These are phyloP conservation scores for Silene noctiflora DNA, from an alignment of 179 eudicot genomes.

Conservation along the genomic window DNA sequence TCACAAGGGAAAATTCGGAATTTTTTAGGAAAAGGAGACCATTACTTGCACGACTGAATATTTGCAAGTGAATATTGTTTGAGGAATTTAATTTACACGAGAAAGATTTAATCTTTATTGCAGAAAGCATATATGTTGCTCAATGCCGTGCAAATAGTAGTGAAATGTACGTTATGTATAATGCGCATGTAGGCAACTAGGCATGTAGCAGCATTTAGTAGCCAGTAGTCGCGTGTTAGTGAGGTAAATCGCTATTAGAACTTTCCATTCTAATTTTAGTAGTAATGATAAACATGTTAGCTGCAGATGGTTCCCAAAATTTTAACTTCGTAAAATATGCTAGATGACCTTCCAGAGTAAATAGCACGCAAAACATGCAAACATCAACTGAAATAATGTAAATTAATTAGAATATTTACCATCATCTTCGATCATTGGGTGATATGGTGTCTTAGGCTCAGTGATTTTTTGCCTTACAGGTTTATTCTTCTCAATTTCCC, in stretches of 20 bases:
- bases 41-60: background rate
- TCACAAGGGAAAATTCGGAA: background rate
- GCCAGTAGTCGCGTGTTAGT: background rate
- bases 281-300: background rate
- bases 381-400: background rate
- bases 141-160: background rate
- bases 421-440: conserved; percentile 77
- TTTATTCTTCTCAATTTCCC: conserved; percentile 85
- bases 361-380: conserved; percentile 3
- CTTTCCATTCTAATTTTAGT: background rate
- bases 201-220: background rate
- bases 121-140: conserved; percentile 7
- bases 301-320: background rate
- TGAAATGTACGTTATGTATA: background rate
- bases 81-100: background rate
- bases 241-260: background rate
- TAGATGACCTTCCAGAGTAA: background rate
- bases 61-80: background rate
- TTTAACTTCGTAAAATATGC: conserved; percentile 4
- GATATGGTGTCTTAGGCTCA: conserved; percentile 99
- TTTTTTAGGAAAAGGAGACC: background rate
- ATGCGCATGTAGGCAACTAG: background rate
- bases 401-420: conserved; percentile 32
- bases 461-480: conserved; percentile 97
- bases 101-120: background rate